Evolutionary conservation across 2,329 filamentous ascomycete species (phyloP), one percentile per base, ranked within the genome.

Genomic region (Verticillium dahliae): DNA sequence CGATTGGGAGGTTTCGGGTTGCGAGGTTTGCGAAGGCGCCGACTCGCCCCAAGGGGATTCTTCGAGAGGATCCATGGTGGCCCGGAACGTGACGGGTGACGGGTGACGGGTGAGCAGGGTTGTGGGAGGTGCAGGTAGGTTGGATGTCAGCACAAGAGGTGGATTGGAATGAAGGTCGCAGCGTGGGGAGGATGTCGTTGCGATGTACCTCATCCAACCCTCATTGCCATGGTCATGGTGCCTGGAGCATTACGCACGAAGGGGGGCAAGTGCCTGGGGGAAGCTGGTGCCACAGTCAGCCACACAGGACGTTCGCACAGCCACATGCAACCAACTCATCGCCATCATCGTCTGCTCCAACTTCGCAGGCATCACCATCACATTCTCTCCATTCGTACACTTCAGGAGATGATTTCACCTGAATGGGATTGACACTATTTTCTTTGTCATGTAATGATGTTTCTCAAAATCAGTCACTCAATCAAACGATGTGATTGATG

Each of bases 31-130:
- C 61, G 73, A 70, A 65, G 68, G 70, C 67, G 69, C 70, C 39
- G 78, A 76, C 70, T 83, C 81, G 69, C 80, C 81, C 81, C 81
- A 84, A 18, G 81, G 81, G 60, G 81, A 81, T 68, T 83, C 79
- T 71, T 81, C 79, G 65, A 81, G 75, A 58, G 72, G 71, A 67
- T 82, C 80, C 80, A 82, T 82, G 62, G 66, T 38, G 54, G 45
- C 56, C 39, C 34, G n/a, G 56, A 58, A 37, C 41, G 41, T 33
- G 58, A 45, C 58, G 55, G 4, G 45, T 52, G 45, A 52, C 18
- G 18, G 18, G 41, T 33, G 58, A 45, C 58, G 55, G 4, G 45
- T 52, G 45, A 52, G 22, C n/a, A 22, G 18, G n/a, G 22, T 10
- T 9, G 35, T 37, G 45, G 45, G 15, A 10, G 3, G 18, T 52